phyloP scores from a whole-genome alignment of 768 basidiomycete genomes.

The Cystofilobasidium capitatum region DNA sequence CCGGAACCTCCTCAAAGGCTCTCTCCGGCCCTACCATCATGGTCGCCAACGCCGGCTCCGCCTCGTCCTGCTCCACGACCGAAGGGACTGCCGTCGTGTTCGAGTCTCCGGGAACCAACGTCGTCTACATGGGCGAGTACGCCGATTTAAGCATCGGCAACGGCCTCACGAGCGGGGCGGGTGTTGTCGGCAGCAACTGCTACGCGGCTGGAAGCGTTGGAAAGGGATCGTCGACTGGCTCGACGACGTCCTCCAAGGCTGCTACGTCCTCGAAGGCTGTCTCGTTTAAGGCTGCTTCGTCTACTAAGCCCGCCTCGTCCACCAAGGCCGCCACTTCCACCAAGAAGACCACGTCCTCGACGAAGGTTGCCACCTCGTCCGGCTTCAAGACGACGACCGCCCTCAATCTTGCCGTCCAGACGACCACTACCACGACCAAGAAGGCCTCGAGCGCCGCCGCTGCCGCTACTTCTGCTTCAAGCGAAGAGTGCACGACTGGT shows the following conservation, averaged over 20 bases:
- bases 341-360: neutral
- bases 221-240: constrained; percentile 1
- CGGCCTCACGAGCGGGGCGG: constrained; percentile 18
- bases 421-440: no score
- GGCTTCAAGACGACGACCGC: neutral
- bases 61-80: constrained; percentile 25
- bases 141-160: constrained; percentile 15
- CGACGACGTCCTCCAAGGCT: neutral
- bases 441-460: neutral
- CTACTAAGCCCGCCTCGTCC: neutral
- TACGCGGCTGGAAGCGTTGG: constrained; percentile 21
- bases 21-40: constrained; percentile 23
- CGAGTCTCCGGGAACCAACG: constrained; percentile 13
- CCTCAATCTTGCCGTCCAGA: constrained; percentile 10
- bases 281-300: neutral
- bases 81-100: constrained; percentile 24
- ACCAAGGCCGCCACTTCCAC: neutral
- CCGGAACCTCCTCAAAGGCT: neutral
- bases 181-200: constrained; percentile 24
- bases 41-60: constrained; percentile 25
- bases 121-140: constrained; percentile 25
- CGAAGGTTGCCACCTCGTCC: constrained; percentile 1
- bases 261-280: constrained; percentile 1
- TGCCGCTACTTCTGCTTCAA: neutral
- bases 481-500: constrained; percentile 5